Conservation (phyloP, 176 grass and related monocot species). For the Raddia guianensis region DNA sequence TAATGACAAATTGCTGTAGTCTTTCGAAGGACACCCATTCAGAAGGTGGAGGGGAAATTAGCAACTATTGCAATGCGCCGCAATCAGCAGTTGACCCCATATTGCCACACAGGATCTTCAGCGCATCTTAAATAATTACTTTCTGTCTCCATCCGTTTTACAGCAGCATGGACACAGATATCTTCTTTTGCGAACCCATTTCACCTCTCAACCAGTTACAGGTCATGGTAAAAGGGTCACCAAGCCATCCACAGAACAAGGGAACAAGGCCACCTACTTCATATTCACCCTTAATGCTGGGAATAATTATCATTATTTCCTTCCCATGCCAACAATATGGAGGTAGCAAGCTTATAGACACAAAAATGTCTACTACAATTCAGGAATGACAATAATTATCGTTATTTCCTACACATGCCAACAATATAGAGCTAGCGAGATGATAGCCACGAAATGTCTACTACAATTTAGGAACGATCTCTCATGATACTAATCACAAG, state of each 20-base stretch:
- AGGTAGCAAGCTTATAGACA: conserved; percentile 10
- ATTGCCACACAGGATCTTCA: no score
- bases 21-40: conserved; percentile 11
- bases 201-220: conserved; percentile 28
- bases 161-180: conserved; percentile 18
- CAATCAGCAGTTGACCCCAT: conserved; percentile 27
- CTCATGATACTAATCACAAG: conserved; percentile 26
- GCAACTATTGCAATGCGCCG: conserved; percentile 7
- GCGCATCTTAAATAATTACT: conserved; percentile 25
- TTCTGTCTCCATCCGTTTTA: conserved; percentile 18
- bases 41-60: conserved; percentile 26
- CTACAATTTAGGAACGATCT: conserved; percentile 12
- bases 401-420: conserved; percentile 21
- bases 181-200: conserved; percentile 29
- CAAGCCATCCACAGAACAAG: conserved; percentile 22
- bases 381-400: conserved; percentile 1
- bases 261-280: conserved; percentile 2
- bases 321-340: conserved; percentile 20
- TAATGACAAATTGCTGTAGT: neutral
- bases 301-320: conserved; percentile 18
- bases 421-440: neutral
- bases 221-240: neutral
- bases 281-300: conserved; percentile 15
- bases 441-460: conserved; percentile 28
- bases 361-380: no score